Percentiles rank a stretch among this genome's conserved stretches.
Conservation (phyloP, 139 green algal species). For the Choricystis sp. region DNA sequence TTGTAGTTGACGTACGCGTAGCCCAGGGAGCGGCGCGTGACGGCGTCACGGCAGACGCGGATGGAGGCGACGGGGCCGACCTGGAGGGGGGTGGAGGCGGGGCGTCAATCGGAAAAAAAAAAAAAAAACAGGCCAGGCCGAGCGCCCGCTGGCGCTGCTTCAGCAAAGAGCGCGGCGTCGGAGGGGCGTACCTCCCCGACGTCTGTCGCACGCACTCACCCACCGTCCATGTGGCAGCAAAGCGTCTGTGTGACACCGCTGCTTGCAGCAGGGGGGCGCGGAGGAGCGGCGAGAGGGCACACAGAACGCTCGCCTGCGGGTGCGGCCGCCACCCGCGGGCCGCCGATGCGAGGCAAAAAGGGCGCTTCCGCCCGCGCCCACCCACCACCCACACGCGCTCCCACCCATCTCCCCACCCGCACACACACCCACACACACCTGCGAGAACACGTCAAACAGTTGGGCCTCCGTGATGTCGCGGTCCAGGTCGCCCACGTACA, state of each 20-base stretch:
- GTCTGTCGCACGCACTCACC: too few species aligned
- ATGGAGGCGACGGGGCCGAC: slow-evolving; percentile 79
- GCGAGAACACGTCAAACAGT: slow-evolving; percentile 80
- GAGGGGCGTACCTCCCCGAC: too few species aligned
- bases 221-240: too few species aligned
- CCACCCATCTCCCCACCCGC: too few species aligned
- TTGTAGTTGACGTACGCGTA: slow-evolving; percentile 97
- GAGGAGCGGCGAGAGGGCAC: too few species aligned
- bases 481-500: slow-evolving; percentile 91
- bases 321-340: too few species aligned
- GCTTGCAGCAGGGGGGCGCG: too few species aligned
- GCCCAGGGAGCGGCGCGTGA: slow-evolving; percentile 79
- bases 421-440: slow-evolving; percentile 29
- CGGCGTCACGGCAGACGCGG: slow-evolving; percentile 79
- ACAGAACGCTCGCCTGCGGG: too few species aligned
- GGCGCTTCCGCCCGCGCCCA: too few species aligned
- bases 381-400: too few species aligned
- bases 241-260: too few species aligned
- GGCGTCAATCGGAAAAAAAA: background rate
- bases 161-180: background rate
- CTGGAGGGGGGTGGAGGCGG: slow-evolving; percentile 32
- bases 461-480: slow-evolving; percentile 70
- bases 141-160: background rate
- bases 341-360: too few species aligned
- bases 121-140: background rate